Base-by-base conservation (phyloP, 202 grass and related monocot species). In the Carex sylvatica region DNA sequence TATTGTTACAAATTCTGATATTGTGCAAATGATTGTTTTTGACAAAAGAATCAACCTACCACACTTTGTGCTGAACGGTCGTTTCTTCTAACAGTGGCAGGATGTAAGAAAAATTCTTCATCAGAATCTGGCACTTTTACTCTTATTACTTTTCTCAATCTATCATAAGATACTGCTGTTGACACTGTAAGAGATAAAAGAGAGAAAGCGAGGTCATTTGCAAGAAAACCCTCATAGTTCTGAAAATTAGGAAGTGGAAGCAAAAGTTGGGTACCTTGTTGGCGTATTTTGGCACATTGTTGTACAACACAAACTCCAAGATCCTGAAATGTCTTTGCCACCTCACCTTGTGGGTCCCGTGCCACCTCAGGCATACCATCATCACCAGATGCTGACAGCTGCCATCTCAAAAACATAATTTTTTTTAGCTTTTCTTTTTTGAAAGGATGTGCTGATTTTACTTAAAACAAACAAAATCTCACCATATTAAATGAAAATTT, bases 231-330 rank as follows among this genome's bases (percentile, higher is more conserved):
- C 68, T 19, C 60, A 15, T 83, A 5, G 58, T 84, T 73, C 5
- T 75, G 35, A 82, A 70, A 81, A 49, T 3, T 65, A 20, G 10
- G 56, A 65, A 65, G n/a, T 33, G 14, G 46, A 30, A 55, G 11
- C 7, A 44, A 51, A 70, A 49, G 4, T 72, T 3, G 0, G 30
- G 87, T 90, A 93, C 95, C 95, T 89, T 98, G 95, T 80, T 98
- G 95, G 76, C 95, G 91, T 87, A 98, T 98, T 98, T 93, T 98
- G 52, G 95, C 95, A 87, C 95, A 95, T 53, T 98, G 95, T 86
- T 93, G 95, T 83, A 98, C 95, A 83, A 98, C 92, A 84, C 95
- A 98, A 58, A 93, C 95, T 87, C 95, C 95, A 83, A 95, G 90
- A 87, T 98, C 86, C 81, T 95, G 92, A 87, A 98, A 98, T 84